These are phyloP conservation scores for Torulaspora delbrueckii DNA, from an alignment of 805 yeast species.

Conservation along the genomic window DNA sequence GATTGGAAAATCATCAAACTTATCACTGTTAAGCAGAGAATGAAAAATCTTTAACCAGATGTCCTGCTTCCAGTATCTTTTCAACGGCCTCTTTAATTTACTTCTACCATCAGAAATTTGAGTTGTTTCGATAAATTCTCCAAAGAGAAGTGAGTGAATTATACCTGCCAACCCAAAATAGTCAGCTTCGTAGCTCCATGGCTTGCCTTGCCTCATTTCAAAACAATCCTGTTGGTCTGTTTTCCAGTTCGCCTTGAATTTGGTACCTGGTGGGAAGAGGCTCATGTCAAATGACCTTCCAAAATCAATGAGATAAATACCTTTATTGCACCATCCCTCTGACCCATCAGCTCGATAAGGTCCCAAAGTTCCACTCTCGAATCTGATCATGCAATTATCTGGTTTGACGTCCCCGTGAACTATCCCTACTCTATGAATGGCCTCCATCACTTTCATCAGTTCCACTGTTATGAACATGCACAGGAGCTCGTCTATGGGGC, in stretches of 20 bases:
- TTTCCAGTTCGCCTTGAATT: constrained; percentile 57
- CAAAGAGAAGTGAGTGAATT: constrained; percentile 69
- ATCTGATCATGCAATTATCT: constrained; percentile 76
- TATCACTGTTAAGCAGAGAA: constrained; percentile 54
- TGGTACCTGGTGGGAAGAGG: constrained; percentile 45
- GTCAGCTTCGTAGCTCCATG: constrained; percentile 80
- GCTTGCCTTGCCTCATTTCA: constrained; percentile 52
- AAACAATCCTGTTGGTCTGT: constrained; percentile 67
- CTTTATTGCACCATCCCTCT: constrained; percentile 48
- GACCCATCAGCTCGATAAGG: constrained; percentile 36
- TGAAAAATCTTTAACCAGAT: constrained; percentile 69
- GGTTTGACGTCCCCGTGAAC: constrained; percentile 85
- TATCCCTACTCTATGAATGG: constrained; percentile 59
- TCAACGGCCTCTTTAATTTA: constrained; percentile 45
- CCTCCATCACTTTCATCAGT: constrained; percentile 52
- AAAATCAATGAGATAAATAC: constrained; percentile 69
- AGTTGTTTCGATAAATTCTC: constrained; percentile 50
- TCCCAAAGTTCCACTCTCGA: constrained; percentile 33
- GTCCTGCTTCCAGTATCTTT: constrained; percentile 70
- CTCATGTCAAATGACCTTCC: constrained; percentile 73
- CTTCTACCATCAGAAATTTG: constrained; percentile 30
- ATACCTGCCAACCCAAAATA: constrained; percentile 77
- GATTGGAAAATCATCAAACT: constrained; percentile 39
- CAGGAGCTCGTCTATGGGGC: constrained; percentile 53
- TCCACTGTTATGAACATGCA: constrained; percentile 62